Evolutionary conservation across 345 rosid species (phyloP).

Genomic region (Gynandropsis gynandra): DNA sequence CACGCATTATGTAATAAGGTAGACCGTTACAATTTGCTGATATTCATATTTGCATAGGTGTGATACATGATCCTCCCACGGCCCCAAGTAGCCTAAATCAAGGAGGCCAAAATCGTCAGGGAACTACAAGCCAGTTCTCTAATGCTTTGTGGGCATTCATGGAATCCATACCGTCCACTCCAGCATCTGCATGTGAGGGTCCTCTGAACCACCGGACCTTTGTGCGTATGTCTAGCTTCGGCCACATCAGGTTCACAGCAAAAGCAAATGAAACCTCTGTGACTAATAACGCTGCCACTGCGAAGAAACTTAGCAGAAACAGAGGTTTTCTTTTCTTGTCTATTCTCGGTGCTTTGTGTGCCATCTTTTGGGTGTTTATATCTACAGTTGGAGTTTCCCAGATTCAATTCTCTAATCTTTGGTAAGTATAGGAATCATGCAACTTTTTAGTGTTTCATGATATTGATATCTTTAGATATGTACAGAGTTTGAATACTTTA

Average conservation of each 20-base stretch:
- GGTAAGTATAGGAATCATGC: constrained; percentile 6
- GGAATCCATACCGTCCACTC: constrained; percentile 81
- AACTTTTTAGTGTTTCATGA: neutral
- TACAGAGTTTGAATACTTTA: constrained; percentile 18
- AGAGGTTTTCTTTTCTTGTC: constrained; percentile 47
- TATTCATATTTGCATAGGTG: constrained; percentile 18
- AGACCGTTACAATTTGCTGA: constrained; percentile 2
- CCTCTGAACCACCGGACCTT: constrained; percentile 53
- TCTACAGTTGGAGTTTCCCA: constrained; percentile 41
- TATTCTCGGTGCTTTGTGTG: constrained; percentile 56
- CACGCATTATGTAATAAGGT: constrained; percentile 3
- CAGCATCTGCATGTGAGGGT: constrained; percentile 79
- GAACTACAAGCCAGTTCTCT: constrained; percentile 41
- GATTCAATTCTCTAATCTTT: constrained; percentile 18
- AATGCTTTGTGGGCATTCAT: constrained; percentile 67
- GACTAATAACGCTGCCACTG: constrained; percentile 23
- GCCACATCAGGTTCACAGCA: constrained; percentile 43
- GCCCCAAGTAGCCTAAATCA: constrained; percentile 12
- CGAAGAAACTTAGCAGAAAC: constrained; percentile 33
- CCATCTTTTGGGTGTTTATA: constrained; percentile 53
- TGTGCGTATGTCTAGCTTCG: constrained; percentile 79
- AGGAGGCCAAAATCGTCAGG: constrained; percentile 21
- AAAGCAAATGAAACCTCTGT: constrained; percentile 31
- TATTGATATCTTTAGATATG: constrained; percentile 19
- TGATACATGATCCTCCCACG: constrained; percentile 14